Evolutionary conservation across 106 monocot species (phyloP), one percentile per base, ranked within the genome.

Genomic region (Hemerocallis citrina): DNA sequence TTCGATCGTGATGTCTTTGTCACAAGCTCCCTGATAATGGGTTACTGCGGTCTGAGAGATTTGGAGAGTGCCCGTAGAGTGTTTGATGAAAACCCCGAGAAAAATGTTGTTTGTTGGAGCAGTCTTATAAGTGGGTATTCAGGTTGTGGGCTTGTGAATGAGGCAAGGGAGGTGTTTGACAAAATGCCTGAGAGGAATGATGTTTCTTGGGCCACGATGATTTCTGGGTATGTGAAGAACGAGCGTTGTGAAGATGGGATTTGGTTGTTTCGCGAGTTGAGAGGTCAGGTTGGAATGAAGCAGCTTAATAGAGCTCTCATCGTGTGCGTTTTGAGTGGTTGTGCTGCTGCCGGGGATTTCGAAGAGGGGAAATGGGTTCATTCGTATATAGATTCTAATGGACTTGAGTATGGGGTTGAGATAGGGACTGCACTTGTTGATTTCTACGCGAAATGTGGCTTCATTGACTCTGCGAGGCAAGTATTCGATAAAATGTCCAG

Each of bases 391-490:
- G 32, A 65, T 31, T 52, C 38, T 19, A 68, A 71, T 9, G 49
- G 70, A n/a, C 24, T 77, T 17, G 49, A 65, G 4, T 35, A 71
- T 15, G 77, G 68, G 33, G 19, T 71, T 6, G 62, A 51, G 60
- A 51, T 80, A 3, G 73, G 66, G 8, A 85, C 79, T 34, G 40
- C 85, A 15, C 66, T 81, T 23, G 56, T 86, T 6, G 77, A 78
- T 59, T 72, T 86, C 77, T 86, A 77, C 57, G 64, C 77, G 23
- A 81, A 81, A 37, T 86, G 81, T 35, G 85, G 85, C 0, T 70
- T 74, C n/a, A 59, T 74, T 23, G 77, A 75, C 8, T 54, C 20
- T 31, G 25, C 81, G 0, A 14, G 55, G 0, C 8, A 12, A 28
- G 50, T 78, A 41, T 86, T 86, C 33, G 3, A 37, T 31, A 21